Evolutionary conservation across 2,329 filamentous ascomycete species (phyloP), one percentile per base, ranked within the genome.

Genomic region (Fusarium dlaminii): DNA sequence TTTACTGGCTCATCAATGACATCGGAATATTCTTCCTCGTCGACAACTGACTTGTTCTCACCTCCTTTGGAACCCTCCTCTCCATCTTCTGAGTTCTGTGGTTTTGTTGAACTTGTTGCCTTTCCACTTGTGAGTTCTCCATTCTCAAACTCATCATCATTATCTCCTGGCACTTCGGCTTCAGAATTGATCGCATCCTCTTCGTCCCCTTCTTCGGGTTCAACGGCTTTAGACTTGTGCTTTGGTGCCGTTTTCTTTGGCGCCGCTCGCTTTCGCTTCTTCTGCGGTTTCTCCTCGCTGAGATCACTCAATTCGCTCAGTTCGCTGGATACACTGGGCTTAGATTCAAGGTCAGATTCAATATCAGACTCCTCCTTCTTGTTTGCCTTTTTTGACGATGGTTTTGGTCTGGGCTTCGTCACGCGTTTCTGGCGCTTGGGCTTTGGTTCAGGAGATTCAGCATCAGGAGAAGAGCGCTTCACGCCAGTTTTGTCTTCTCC

Each of bases 1-100:
- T 87, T 85, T 58, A 82, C 89, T 6, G 86, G 86, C 72, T 96
- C 93, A 79, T 98, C 95, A 45, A 96, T 84, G n/a, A 98, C 87
- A 8, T 83, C 81, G 0, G 81, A 82, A 49, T 83, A 82, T 36
- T 84, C 83, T 59, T 84, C 83, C 32, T 83, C 79, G 59, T 78
- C 73, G 9, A 79, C 58, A 11, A 56, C 67, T n/a, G 73, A 66
- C 24, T 75, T 75, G 14, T 66, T 27, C 12, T 79, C 76, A 4
- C 77, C 73, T 18, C 72, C 58, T 51, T 77, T 68, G 14, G 68
- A 60, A 32, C 54, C 48, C 18, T 70, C 59, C 18, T 55, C 63
- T 42, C 62, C 45, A 8, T 55, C 51, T 14, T 43, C 54, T 18
- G 69, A n/a, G 30, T 57, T 63, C 55, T 73, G 54, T 27, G 63